phyloP scores from a whole-genome alignment of 345 rosid genomes.

The Cardiospermum halicacabum region DNA sequence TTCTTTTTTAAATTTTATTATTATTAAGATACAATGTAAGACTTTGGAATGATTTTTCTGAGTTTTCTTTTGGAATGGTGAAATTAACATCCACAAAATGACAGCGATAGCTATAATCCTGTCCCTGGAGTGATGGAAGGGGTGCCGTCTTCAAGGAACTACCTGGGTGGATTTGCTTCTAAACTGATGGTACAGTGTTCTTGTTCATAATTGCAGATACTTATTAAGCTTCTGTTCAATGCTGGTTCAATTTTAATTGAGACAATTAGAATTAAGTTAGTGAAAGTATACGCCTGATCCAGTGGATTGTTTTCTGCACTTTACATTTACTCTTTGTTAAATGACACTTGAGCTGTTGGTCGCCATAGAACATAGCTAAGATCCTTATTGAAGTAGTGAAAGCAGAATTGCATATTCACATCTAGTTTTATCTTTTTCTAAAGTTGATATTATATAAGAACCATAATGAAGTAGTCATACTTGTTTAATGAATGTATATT shows the following conservation, averaged over 20 bases:
- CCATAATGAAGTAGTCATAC: background rate
- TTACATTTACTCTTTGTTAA: background rate
- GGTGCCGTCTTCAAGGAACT: conserved; percentile 81
- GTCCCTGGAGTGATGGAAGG: conserved; percentile 98
- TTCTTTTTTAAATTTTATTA: background rate
- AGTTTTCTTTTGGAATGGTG: background rate
- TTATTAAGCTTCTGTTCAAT: background rate
- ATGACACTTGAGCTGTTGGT: background rate
- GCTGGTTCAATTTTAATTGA: conserved; percentile 3
- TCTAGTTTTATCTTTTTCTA: too few relatives aligned
- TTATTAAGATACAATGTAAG: background rate
- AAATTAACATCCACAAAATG: conserved; percentile 15
- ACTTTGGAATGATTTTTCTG: background rate
- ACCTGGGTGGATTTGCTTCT: conserved; percentile 72
- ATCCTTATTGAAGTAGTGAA: too few relatives aligned
- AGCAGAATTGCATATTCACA: too few relatives aligned
- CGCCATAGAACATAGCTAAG: background rate
- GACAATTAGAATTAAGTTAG: background rate
- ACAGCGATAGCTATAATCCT: conserved; percentile 86
- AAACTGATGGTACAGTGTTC: conserved; percentile 64
- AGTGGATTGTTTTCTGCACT: background rate
- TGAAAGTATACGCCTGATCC: background rate
- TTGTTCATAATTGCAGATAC: background rate
- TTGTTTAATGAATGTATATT: background rate
- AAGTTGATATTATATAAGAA: too few relatives aligned